Base-by-base conservation (phyloP, 768 basidiomycete species). In the Amylocystis lapponica region DNA sequence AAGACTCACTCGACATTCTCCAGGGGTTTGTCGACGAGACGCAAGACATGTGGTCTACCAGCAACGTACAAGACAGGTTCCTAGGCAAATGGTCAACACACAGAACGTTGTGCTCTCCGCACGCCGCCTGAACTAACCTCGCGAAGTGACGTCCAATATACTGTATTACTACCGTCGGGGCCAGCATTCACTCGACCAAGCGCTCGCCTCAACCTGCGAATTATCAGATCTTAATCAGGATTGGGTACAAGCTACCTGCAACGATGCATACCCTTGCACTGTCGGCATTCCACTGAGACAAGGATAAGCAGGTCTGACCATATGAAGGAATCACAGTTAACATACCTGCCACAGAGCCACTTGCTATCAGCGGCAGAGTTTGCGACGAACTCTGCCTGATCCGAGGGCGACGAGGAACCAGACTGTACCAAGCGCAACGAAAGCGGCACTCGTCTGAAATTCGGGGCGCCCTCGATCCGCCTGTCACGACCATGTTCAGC, bases 91-190 rank as follows among this genome's bases (percentile, higher is more conserved):
- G 25, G n/a, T 48, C 21, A 16, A 51, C 26, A n/a, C n/a, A n/a
- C n/a, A 54, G 30, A 19, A 39, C 36, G 16, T 38, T 39, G 42
- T 26, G 38, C 39, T 36, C 22, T 23, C 22, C n/a, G 27, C 33
- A 29, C n/a, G 43, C 7, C 31, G 2, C 27, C 5, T 5, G n/a
- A 40, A 11, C 66, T 44, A 39, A 85, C 89, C 69, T 97, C 93
- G 58, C 96, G 76, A 45, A 99, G 62, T 0, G 89, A 94, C n/a
- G 93, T 97, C 96, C 96, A 98, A 47, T 79, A 83, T 12, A 93
- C 84, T 50, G 62, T 75, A 45, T 88, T 85, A 20, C 65, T 56
- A 1, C 92, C 92, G n/a, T 76, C 70, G 12, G 84, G 83, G 7
- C 79, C 80, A 3, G 94, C 96, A 49, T 84, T 75, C 36, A 98